phyloP scores from a whole-genome alignment of 176 grass and related monocot genomes.

The Eleusine coracana region DNA sequence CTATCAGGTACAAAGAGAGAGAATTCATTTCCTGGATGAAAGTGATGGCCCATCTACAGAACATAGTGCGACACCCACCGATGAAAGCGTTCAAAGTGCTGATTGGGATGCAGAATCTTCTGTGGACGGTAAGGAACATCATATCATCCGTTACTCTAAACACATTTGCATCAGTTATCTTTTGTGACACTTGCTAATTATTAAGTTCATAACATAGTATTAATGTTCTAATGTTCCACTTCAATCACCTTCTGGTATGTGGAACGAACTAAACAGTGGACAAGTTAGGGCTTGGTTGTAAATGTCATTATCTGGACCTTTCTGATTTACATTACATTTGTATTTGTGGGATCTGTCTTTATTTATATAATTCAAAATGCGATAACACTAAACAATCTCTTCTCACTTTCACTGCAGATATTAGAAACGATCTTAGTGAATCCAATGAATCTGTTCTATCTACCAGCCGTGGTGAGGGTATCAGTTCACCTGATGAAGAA shows the following conservation, averaged over 20 bases:
- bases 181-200: background rate
- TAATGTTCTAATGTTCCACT: background rate
- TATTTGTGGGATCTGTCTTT: background rate
- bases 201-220: background rate
- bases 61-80: conserved; percentile 38
- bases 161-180: background rate
- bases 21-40: conserved; percentile 29
- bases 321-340: background rate
- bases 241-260: background rate
- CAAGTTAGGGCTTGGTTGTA: background rate
- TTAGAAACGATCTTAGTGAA: conserved; percentile 32
- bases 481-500: conserved; percentile 31
- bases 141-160: background rate
- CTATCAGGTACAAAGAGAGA: conserved; percentile 48
- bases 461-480: conserved; percentile 22
- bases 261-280: conserved; percentile 1
- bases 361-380: conserved; percentile 9
- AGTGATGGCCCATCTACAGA: conserved; percentile 46
- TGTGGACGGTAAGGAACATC: conserved; percentile 41
- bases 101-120: conserved; percentile 46
- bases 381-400: conserved; percentile 28
- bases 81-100: conserved; percentile 38
- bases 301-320: background rate
- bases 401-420: conserved; percentile 38
- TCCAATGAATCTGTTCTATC: conserved; percentile 44